phyloP scores from a whole-genome alignment of 495 filamentous ascomycete species.

The Neurospora sp. region DNA sequence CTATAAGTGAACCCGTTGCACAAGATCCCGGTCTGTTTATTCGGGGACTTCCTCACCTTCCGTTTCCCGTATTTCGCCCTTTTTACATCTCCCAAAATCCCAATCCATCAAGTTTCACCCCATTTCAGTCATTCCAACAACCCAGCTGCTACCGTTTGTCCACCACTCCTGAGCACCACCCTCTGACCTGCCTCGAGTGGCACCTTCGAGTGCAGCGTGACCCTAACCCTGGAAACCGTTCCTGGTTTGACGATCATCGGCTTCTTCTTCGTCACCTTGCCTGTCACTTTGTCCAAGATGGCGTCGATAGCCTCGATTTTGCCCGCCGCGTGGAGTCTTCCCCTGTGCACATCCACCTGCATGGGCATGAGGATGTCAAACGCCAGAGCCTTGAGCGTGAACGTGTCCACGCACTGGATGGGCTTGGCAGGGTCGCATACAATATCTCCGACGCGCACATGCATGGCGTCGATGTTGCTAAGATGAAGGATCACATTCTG shows the following conservation, averaged over 20 bases:
- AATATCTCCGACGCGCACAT: slow-evolving; percentile 76
- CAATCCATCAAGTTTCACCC: background rate
- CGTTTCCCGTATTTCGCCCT: background rate
- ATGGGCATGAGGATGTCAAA: slow-evolving; percentile 85
- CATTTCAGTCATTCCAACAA: slow-evolving; percentile 50
- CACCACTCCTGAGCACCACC: slow-evolving; percentile 70
- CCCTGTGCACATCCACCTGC: slow-evolving; percentile 78
- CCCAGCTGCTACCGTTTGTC: slow-evolving; percentile 78
- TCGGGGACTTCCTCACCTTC: background rate
- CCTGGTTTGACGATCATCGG: slow-evolving; percentile 72
- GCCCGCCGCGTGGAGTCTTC: slow-evolving; percentile 69
- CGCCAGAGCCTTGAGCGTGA: slow-evolving; percentile 74
- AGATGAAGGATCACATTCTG: slow-evolving; percentile 80
- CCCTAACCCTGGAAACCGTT: slow-evolving; percentile 50
- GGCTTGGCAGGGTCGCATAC: slow-evolving; percentile 60
- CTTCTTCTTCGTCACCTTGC: slow-evolving; percentile 65
- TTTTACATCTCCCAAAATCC: background rate
- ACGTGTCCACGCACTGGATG: slow-evolving; percentile 55
- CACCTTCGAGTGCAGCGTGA: slow-evolving; percentile 65
- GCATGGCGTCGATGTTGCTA: slow-evolving; percentile 71
- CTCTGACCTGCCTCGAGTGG: slow-evolving; percentile 69
- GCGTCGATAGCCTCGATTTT: slow-evolving; percentile 60
- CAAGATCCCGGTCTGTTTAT: background rate
- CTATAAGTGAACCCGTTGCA: background rate
- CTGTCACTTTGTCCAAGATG: slow-evolving; percentile 64